These are phyloP conservation scores for Blastobotrys aristatus DNA, from an alignment of 1,139 yeast species.

Conservation along the genomic window DNA sequence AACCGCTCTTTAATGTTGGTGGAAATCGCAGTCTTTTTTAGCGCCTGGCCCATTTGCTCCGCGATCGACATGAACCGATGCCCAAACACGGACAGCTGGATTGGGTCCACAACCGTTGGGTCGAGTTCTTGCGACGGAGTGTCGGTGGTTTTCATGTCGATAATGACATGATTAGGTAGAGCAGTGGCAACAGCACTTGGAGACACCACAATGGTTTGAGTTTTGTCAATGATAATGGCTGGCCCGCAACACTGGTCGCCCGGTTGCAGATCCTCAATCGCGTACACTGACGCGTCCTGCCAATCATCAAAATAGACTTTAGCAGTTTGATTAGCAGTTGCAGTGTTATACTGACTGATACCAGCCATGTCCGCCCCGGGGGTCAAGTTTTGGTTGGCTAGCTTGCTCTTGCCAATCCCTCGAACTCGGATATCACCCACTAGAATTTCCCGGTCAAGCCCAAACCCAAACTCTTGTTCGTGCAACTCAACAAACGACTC, in stretches of 20 bases:
- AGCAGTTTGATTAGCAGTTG: slow-evolving; percentile 20
- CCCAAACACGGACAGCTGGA: slow-evolving; percentile 70
- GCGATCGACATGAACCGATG: slow-evolving; percentile 87
- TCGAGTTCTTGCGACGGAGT: slow-evolving; percentile 37
- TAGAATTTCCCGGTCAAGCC: slow-evolving; percentile 55
- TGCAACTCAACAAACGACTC: slow-evolving; percentile 48
- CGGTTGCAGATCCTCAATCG: slow-evolving; percentile 44
- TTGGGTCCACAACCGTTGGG: slow-evolving; percentile 49
- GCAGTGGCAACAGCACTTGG: slow-evolving; percentile 64
- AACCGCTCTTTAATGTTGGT: slow-evolving; percentile 82
- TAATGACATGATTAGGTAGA: slow-evolving; percentile 55
- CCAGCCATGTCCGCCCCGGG: slow-evolving; percentile 21
- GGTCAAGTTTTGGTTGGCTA: slow-evolving; percentile 22
- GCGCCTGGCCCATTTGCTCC: slow-evolving; percentile 81
- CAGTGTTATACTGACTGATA: slow-evolving; percentile 8
- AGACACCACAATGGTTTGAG: slow-evolving; percentile 80
- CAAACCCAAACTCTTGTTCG: slow-evolving; percentile 65
- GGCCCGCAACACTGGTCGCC: slow-evolving; percentile 68
- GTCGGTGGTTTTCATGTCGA: slow-evolving; percentile 30
- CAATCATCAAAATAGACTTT: slow-evolving; percentile 47
- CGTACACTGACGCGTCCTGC: slow-evolving; percentile 48
- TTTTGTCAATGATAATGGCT: slow-evolving; percentile 75
- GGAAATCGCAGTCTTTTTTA: slow-evolving; percentile 74
- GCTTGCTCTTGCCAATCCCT: slow-evolving; percentile 46
- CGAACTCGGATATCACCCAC: slow-evolving; percentile 82